A percentile compares a stretch with the other conserved stretches of the same genome.
Evolutionary conservation across 2,329 filamentous ascomycete species (phyloP).

Genomic region (Sarocladium kiliense): DNA sequence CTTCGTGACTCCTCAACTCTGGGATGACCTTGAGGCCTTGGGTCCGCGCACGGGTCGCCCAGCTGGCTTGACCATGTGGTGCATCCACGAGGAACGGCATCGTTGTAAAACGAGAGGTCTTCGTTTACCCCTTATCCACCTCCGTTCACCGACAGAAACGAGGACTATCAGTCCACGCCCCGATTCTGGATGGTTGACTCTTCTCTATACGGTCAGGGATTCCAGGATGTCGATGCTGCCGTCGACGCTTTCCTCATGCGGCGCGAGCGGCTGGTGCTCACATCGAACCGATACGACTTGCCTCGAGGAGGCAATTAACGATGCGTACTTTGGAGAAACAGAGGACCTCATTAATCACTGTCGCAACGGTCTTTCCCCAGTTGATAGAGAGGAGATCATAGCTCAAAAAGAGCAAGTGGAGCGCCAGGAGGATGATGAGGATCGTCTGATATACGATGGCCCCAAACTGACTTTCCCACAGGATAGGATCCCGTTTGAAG

Average conservation of each 20-base stretch:
- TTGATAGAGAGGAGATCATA: no score
- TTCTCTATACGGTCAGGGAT: background rate
- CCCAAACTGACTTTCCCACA: no score
- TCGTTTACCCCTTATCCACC: background rate
- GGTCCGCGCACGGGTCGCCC: background rate
- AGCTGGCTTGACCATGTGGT: background rate
- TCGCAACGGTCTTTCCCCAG: no score
- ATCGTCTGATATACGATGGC: no score
- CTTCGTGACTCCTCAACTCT: background rate
- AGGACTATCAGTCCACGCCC: background rate
- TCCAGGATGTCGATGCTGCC: background rate
- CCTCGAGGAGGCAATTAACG: background rate
- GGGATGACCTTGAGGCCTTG: background rate
- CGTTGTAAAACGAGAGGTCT: background rate
- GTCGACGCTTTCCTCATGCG: background rate
- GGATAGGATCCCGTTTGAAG: no score
- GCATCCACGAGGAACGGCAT: background rate
- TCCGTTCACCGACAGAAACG: background rate
- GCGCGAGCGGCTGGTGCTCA: background rate
- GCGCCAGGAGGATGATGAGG: no score
- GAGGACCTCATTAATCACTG: no score
- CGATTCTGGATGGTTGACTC: background rate
- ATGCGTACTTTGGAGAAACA: background rate
- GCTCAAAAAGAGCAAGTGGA: no score
- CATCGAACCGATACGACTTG: background rate